Percentiles rank a stretch among this genome's conserved stretches.
phyloP scores from a whole-genome alignment of 192 early-diverging fungal species.

The Coemansia sp. region DNA sequence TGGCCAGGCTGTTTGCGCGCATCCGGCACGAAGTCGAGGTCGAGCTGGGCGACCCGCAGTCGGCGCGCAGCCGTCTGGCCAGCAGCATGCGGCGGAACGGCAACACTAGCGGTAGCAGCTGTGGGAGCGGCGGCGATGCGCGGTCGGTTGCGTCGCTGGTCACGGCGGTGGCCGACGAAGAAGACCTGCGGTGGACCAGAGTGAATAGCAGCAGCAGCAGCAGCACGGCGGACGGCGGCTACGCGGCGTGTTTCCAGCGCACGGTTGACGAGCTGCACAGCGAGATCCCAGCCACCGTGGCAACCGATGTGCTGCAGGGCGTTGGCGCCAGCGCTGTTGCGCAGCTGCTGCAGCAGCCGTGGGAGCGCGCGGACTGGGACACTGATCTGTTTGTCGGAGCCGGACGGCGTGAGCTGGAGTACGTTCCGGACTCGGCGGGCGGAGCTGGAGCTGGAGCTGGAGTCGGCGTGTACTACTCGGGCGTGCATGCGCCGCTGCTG shows the following conservation, averaged over 20 bases:
- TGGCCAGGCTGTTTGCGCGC: constrained; percentile 28
- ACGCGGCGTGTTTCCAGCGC: constrained; percentile 21
- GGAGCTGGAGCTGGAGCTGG: constrained; percentile 3
- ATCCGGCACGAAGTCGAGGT: constrained; percentile 30
- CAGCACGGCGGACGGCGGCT: background rate
- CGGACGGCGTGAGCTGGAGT: constrained; percentile 26
- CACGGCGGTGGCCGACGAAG: constrained; percentile 17
- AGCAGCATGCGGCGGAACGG: constrained; percentile 1
- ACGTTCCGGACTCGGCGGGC: constrained; percentile 2
- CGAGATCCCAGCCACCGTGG: constrained; percentile 40
- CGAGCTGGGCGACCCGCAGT: constrained; percentile 17
- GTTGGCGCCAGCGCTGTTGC: constrained; percentile 7
- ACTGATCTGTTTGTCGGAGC: constrained; percentile 21
- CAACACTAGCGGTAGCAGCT: constrained; percentile 8
- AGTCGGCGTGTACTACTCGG: constrained; percentile 21
- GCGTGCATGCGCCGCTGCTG: constrained; percentile 30
- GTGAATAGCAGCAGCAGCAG: background rate
- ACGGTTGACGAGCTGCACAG: constrained; percentile 15
- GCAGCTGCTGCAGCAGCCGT: constrained; percentile 17
- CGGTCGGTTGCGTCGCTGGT: constrained; percentile 20
- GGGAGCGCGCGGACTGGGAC: constrained; percentile 23
- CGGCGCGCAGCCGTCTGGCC: constrained; percentile 12
- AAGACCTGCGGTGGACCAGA: background rate
- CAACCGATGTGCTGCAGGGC: constrained; percentile 25
- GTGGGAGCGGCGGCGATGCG: constrained; percentile 8